Evolutionary conservation across 2,329 filamentous ascomycete genomes (phyloP).

Genomic region (Stachybotrys elegans): DNA sequence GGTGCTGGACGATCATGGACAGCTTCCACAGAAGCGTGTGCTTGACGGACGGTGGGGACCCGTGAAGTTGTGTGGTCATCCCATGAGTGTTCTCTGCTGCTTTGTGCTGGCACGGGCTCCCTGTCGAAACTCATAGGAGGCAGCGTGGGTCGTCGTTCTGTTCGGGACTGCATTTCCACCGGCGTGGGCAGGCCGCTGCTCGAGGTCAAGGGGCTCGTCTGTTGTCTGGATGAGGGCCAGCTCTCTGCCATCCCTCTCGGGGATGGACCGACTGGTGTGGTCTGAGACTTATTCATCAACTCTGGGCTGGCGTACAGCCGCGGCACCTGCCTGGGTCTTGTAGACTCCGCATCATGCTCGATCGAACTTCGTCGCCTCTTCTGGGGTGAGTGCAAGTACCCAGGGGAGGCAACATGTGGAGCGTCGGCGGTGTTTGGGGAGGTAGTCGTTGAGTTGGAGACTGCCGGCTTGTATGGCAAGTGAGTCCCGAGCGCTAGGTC

Average conservation of each 20-base stretch:
- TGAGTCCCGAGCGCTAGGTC: constrained; percentile 34
- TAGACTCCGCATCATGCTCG: constrained; percentile 33
- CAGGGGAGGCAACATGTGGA: constrained; percentile 31
- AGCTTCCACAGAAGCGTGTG: constrained; percentile 25
- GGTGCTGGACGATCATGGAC: constrained; percentile 26
- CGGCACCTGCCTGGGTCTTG: constrained; percentile 40
- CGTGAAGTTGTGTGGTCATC: constrained; percentile 31
- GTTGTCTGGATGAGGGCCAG: constrained; percentile 26
- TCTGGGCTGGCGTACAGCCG: constrained; percentile 37
- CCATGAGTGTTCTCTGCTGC: constrained; percentile 21
- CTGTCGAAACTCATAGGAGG: constrained; percentile 31
- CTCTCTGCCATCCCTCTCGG: constrained; percentile 23
- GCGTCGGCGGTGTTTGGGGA: constrained; percentile 25
- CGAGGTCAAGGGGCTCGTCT: constrained; percentile 27
- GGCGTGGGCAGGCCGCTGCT: constrained; percentile 22
- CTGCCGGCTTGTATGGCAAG: constrained; percentile 22
- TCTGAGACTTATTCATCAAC: constrained; percentile 22
- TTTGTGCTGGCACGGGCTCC: constrained; percentile 22
- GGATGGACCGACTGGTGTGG: constrained; percentile 26
- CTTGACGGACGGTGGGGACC: constrained; percentile 15
- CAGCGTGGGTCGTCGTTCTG: constrained; percentile 30
- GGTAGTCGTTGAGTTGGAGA: constrained; percentile 25
- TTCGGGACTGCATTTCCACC: constrained; percentile 28
- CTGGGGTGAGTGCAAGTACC: constrained; percentile 46
- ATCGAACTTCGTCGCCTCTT: constrained; percentile 43